Evolutionary conservation across 2,329 filamentous ascomycete species (phyloP), one percentile per base, ranked within the genome.

Genomic region (Diplodia sapinea): DNA sequence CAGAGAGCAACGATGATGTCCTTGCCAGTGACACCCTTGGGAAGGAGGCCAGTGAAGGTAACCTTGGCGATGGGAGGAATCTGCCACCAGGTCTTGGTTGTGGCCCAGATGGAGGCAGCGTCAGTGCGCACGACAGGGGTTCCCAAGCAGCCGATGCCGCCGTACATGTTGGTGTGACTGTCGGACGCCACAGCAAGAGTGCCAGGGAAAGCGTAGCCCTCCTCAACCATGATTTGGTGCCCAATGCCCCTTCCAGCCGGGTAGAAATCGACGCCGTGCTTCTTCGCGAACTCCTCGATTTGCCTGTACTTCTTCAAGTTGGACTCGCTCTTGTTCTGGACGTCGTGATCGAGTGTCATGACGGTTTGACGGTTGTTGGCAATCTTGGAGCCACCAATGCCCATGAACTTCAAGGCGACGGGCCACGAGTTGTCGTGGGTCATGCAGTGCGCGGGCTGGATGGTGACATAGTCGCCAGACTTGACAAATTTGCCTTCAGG

Each of bases 1-100:
- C 92, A 96, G 0, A 98, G 85, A 0, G 93, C 92, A 31, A 97
- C 87, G 71, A 98, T 98, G 13, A 97, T 91, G 77, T 98, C 95
- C 79, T 99, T 98, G 36, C 93, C 94, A 0, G 91, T 93, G 0
- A 97, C 93, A 12, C 94, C 94, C 1, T 82, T 81, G 0, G 92
- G 94, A 7, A 97, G 81, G 0, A 87, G 79, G 7, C 93, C 94
- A 0, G 86, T 91, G 12, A 98, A 84, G 0, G 87, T 94, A 29
- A 97, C 87, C 79, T 91, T 90, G 0, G 91, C 92, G 33, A 96
- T 87, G 0, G 93, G 92, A 0, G 94, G 94, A 29, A 95, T 86
- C 80, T 96, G 91, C 88, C 88, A 96, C 93, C 93, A 97, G 0
- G 91, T 97, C 71, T 85, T 83, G 4, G 88, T 88, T 0, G 93